Evolutionary conservation across 345 rosid species (phyloP), one percentile per base, ranked within the genome.

Genomic region (Lumnitzera racemosa): DNA sequence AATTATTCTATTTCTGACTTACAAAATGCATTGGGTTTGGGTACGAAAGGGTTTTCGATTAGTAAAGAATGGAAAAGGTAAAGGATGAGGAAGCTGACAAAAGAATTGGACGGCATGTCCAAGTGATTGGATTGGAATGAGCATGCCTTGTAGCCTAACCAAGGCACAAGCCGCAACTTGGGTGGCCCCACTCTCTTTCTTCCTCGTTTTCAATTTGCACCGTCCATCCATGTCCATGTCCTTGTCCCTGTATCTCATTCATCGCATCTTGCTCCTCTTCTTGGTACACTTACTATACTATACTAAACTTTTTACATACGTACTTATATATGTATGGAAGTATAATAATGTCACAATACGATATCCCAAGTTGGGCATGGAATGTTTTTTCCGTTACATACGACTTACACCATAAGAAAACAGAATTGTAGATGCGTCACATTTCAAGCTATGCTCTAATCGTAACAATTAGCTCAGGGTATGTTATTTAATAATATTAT

Each of bases 141-240:
- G 83, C 80, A 75, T 72, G 83, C 83, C 51, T 67, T 79, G 80
- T 79, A 62, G 74, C 58, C 80, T 72, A 16, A 57, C 48, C 24
- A 13, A 64, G 75, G 53, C 69, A 58, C 80, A 75, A 53, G 57
- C 76, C 73, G 27, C 51, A 56, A 31, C 57, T 25, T 17, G 67
- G 36, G 15, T 31, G 57, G 57, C 52, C 50, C 48, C 54, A 46
- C 36, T 23, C 20, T 11, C 9, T 9, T 13, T 50, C 6, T 7
- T 20, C 48, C 15, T 25, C 13, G 8, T 46, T 2, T 12, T 13
- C 12, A 16, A 53, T 16, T 53, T 53, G 25, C 24, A 1, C 31
- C 31, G 15, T 25, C 24, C 27, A 16, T 53, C 27, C 56, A 20
- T 16, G 56, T 53, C 27, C 23, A 17, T 9, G 49, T 57, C 48